phyloP scores from a whole-genome alignment of 768 basidiomycete species.

The Boletus pseudopeckii region DNA sequence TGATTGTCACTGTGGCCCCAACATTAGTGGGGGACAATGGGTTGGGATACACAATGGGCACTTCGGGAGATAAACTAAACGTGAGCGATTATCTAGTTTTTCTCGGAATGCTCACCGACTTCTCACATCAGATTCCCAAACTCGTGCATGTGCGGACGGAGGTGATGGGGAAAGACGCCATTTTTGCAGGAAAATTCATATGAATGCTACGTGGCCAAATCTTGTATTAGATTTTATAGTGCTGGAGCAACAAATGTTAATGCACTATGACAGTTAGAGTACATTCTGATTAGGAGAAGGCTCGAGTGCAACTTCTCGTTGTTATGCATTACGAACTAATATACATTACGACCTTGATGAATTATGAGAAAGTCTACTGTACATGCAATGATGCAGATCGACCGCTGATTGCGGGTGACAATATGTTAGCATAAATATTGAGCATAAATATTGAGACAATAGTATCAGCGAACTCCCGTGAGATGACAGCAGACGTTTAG shows the following conservation, averaged over 20 bases:
- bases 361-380: not conserved
- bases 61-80: slow-evolving; percentile 12
- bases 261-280: no score
- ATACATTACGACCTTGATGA: no score
- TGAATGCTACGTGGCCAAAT: slow-evolving; percentile 1
- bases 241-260: no score
- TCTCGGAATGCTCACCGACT: not conserved
- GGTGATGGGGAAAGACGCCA: slow-evolving; percentile 32
- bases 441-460: not conserved
- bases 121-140: slow-evolving; percentile 16
- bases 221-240: not conserved
- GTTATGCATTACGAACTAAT: no score
- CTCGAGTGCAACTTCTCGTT: no score
- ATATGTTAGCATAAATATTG: not conserved
- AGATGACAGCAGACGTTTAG: slow-evolving; percentile 2
- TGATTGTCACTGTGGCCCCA: slow-evolving; percentile 87
- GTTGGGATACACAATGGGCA: slow-evolving; percentile 46
- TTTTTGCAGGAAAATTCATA: slow-evolving; percentile 28
- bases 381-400: not conserved
- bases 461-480: not conserved
- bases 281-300: no score
- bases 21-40: slow-evolving; percentile 75
- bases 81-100: slow-evolving; percentile 5
- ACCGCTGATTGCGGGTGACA: not conserved
- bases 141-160: slow-evolving; percentile 29